Base-by-base conservation (phyloP, 1,139 yeast genomes). In the Geotrichum fermentans region DNA sequence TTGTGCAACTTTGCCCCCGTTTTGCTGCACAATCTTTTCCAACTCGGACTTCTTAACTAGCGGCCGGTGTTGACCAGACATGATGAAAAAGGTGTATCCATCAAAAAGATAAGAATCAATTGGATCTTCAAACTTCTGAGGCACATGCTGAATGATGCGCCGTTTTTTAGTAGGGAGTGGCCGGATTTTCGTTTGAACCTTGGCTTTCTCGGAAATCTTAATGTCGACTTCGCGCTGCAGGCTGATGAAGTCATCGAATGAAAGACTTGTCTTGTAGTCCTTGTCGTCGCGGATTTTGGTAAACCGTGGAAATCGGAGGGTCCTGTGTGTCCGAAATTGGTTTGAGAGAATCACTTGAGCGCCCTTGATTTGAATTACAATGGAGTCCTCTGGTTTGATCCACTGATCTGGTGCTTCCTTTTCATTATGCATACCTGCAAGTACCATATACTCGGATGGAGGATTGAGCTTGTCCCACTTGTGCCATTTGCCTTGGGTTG, bases 341-440 rank as follows among this genome's bases (percentile, higher is more conserved):
- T 34, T 73, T 61, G 49, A 77, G 64, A 56, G 69, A 56, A 80
- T 82, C 13, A 88, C 73, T 4, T 90, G 82, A 36, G 96, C 71
- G 0, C 96, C 95, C 61, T 85, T 87, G 8, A 90, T 79, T 61
- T 89, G 95, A n/a, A 92, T 62, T 0, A 90, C 94, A 1, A 89
- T 61, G 1, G 95, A 83, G 40, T 86, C 79, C 33, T 72, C 68
- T 0, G 97, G 97, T 52, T 81, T 71, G 26, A 92, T 84, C 95
- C 96, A 89, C 53, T 74, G 75, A 39, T 73, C 78, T 0, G 97
- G 96, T 16, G 70, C 64, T 52, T 75, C 77, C 10, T 73, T 66
- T n/a, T 49, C 53, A 13, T 52, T 54, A 38, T 49, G 26, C 38
- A 41, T 40, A 2, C 59, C 64, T 0, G 90, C 92, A 64, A 84